Base-by-base conservation (phyloP, 305 asterid genomes). In the Fraxinus xanthoxyloides region DNA sequence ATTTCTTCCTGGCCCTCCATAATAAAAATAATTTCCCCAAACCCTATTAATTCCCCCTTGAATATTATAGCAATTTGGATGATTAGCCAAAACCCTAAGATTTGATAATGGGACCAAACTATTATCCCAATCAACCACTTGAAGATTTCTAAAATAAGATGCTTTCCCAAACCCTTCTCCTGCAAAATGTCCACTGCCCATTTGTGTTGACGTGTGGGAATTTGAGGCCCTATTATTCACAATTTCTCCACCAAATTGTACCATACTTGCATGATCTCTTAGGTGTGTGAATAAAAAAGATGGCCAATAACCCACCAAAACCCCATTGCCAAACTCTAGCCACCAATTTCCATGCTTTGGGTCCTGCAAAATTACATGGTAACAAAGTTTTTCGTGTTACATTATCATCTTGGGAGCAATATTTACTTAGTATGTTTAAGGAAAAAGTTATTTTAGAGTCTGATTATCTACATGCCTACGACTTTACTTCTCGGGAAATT, bases 171-270 rank as follows among this genome's bases (percentile, higher is more conserved):
- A 95, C 54, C 98, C 98, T 90, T 93, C 95, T 31, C 88, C 90
- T 9, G 98, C 93, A 84, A 95, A 95, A 93, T 95, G 97, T 0
- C 98, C 98, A 81, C 98, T 95, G 12, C 98, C 98, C 98, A 95
- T 95, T 87, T 95, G 97, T 7, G 98, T 95, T 3, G 90, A 83
- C 1, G 98, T 93, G 88, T 95, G 98, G 0, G 84, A 69, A 5
- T 94, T 93, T 13, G 91, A 74, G 34, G 79, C 79, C 48, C 82
- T 85, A 24, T 90, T 88, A 79, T 95, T 95, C 34, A 95, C 97
- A 69, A 92, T 83, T 84, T 95, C 98, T 7, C 98, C 98, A 54
- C 98, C 98, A 85, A 95, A 95, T 84, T 95, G 98, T 7, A 95
- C 90, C 98, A 95, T 95, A 36, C 91, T 90, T 69, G 98, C 98